Evolutionary conservation across 768 basidiomycete species (phyloP).

Genomic region (Chalciporus piperatus): DNA sequence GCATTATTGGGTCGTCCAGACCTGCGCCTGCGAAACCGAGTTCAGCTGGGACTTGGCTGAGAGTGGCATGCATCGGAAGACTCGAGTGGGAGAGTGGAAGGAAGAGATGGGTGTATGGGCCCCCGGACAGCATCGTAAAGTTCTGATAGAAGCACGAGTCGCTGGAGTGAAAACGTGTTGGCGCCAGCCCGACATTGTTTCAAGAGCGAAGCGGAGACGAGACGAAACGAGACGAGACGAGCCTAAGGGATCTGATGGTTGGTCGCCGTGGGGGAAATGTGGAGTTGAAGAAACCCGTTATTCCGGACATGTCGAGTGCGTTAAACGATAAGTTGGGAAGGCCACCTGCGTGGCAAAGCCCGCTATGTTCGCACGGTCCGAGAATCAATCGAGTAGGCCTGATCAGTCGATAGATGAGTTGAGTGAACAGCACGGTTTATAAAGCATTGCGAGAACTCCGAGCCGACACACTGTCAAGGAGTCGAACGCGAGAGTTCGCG

Average conservation of each 20-base stretch:
- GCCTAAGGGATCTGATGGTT: slow-evolving; percentile 60
- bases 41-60: slow-evolving; percentile 68
- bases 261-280: slow-evolving; percentile 56
- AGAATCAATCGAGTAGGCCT: too few species aligned
- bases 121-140: slow-evolving; percentile 85
- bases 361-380: too few species aligned
- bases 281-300: slow-evolving; percentile 44
- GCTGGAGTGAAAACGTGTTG: slow-evolving; percentile 75
- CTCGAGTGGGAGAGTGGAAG: slow-evolving; percentile 62
- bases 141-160: slow-evolving; percentile 75
- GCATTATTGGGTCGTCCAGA: slow-evolving; percentile 54
- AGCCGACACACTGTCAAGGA: too few species aligned
- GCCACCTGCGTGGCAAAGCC: too few species aligned
- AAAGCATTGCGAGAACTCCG: too few species aligned
- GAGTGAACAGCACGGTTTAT: too few species aligned
- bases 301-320: slow-evolving; percentile 35
- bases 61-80: slow-evolving; percentile 58
- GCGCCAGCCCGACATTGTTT: slow-evolving; percentile 76
- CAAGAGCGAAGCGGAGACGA: slow-evolving; percentile 71
- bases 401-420: too few species aligned
- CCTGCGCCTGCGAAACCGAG: slow-evolving; percentile 56
- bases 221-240: too few species aligned
- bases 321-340: too few species aligned
- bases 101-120: slow-evolving; percentile 66
- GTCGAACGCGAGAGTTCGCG: too few species aligned